Evolutionary conservation across 2,329 filamentous ascomycete species (phyloP), one percentile per base, ranked within the genome.

Genomic region (Anthostomella pinea): DNA sequence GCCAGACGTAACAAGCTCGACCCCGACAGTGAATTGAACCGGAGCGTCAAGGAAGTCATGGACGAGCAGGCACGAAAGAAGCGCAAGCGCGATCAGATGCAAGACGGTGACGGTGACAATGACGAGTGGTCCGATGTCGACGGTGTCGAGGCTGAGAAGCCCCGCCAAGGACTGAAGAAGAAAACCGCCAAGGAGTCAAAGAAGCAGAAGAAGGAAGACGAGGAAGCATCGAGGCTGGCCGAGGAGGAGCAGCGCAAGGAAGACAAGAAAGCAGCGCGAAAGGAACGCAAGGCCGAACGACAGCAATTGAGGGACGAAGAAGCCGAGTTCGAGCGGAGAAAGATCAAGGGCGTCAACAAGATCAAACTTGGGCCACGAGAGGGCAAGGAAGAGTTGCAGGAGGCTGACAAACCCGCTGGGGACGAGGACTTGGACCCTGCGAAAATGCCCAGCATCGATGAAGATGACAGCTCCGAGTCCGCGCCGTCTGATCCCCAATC

Each of bases 1-100:
- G 86, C 88, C 38, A 89, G 89, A 67, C 78, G 83, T 58, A 87
- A 85, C 42, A 97, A 96, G 68, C 76, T 97, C 25, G 87, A 97
- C 56, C 90, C 93, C 17, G 87, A 91, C 49, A 89, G 88, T 57
- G 82, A 84, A 45, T 62, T 75, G 49, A 93, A 94, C 70, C 71
- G 69, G 47, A 93, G 81, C 48, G 91, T 89, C 43, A 91, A 95
- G 62, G 90, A 97, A 63, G 81, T 96, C 44, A 84, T 95, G 79
- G 88, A 94, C 51, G 90, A 95, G 58, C 70, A 76, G 36, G 78
- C 75, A 27, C 69, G 69, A 50, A 88, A 86, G 54, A 95, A 95
- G 70, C 79, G 88, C 41, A 95, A 95, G 67, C 71, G 71, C 22
- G 63, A 65, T 17, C 67, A 64, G 22, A 58, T 63, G 37, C 60